Evolutionary conservation across 805 yeast species (phyloP).

Genomic region (Jamesozyma hellenica): DNA sequence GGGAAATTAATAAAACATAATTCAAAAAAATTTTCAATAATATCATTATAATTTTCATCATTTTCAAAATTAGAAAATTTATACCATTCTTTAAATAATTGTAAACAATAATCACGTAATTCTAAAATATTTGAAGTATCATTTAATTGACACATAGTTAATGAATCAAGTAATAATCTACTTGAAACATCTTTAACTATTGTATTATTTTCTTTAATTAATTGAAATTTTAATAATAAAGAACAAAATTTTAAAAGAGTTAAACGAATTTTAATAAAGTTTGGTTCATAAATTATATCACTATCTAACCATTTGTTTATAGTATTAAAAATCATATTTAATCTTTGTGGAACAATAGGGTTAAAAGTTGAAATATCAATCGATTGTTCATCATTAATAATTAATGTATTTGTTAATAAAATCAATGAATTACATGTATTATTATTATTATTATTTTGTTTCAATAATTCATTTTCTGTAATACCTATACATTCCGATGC

Average conservation of each 20-base stretch:
- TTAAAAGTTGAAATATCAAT: constrained; percentile 20
- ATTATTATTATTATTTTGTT: constrained; percentile 38
- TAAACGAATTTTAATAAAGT: constrained; percentile 42
- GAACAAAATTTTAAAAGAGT: constrained; percentile 40
- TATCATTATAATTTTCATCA: constrained; percentile 24
- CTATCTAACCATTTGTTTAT: constrained; percentile 51
- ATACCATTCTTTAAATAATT: constrained; percentile 30
- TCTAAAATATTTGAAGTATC: constrained; percentile 31
- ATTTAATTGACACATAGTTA: constrained; percentile 27
- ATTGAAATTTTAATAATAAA: constrained; percentile 19
- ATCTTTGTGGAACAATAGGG: constrained; percentile 55
- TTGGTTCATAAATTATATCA: constrained; percentile 48
- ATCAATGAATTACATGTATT: constrained; percentile 31
- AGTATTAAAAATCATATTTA: constrained; percentile 49
- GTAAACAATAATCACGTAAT: constrained; percentile 39
- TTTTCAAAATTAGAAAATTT: constrained; percentile 24
- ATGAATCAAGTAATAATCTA: constrained; percentile 31
- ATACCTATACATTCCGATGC: constrained; percentile 58
- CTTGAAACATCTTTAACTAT: constrained; percentile 37
- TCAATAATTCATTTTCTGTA: constrained; percentile 33
- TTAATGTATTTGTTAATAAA: constrained; percentile 36
- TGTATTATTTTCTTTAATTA: constrained; percentile 31
- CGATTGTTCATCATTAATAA: not conserved
- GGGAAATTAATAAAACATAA: constrained; percentile 29
- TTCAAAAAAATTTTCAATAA: constrained; percentile 37